A percentile compares a stretch with the other conserved stretches of the same genome.
phyloP scores from a whole-genome alignment of 2,329 filamentous ascomycete genomes.

The Penicillium sp. region DNA sequence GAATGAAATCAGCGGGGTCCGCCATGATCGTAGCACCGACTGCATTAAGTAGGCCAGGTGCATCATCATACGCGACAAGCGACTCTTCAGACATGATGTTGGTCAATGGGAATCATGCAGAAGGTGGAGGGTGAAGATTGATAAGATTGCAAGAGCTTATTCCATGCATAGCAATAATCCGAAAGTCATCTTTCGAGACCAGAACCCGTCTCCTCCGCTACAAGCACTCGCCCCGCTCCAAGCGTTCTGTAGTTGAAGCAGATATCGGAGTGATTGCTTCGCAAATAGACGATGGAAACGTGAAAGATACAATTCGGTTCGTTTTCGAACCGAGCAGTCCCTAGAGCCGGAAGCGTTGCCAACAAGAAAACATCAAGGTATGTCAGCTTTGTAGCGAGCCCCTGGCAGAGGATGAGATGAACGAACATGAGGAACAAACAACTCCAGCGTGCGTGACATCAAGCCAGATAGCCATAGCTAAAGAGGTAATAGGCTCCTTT shows the following conservation, averaged over 20 bases:
- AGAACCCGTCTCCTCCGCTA: not conserved
- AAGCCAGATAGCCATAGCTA: too few species aligned
- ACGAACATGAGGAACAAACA: too few species aligned
- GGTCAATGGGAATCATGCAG: not conserved
- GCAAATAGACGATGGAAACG: not conserved
- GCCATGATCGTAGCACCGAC: slow-evolving; percentile 14
- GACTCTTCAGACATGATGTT: slow-evolving; percentile 12
- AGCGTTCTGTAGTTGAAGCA: not conserved
- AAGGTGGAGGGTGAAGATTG: not conserved
- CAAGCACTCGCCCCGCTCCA: not conserved
- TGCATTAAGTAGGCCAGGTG: slow-evolving; percentile 3
- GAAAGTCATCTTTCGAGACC: not conserved
- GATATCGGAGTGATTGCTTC: slow-evolving; percentile 3
- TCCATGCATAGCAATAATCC: too few species aligned
- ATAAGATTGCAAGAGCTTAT: not conserved
- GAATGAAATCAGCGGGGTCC: slow-evolving; percentile 13
- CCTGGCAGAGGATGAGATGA: too few species aligned
- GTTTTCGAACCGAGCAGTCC: slow-evolving; percentile 13
- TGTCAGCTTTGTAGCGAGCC: too few species aligned
- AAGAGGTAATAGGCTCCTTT: too few species aligned
- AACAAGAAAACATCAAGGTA: not conserved
- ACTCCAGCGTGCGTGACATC: too few species aligned
- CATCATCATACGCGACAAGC: slow-evolving; percentile 13
- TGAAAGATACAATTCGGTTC: slow-evolving; percentile 8
- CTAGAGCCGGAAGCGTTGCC: slow-evolving; percentile 9